phyloP scores from a whole-genome alignment of 805 yeast species.

The Candida saitoana region DNA sequence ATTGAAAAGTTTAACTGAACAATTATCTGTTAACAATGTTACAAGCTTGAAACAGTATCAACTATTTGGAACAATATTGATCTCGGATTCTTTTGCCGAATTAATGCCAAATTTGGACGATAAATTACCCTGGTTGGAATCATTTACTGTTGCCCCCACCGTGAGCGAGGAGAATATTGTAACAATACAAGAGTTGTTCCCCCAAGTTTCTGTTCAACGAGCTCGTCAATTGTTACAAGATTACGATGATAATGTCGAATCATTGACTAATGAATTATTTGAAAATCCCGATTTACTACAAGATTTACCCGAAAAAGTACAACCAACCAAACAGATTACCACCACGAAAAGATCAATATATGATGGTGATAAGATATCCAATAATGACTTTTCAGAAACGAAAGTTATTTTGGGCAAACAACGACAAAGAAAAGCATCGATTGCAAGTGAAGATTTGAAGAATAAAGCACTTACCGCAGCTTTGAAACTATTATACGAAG shows the following conservation, averaged over 20 bases:
- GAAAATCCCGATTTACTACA: constrained; percentile 52
- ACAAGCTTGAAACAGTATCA: constrained; percentile 48
- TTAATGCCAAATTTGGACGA: constrained; percentile 49
- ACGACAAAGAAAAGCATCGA: constrained; percentile 9
- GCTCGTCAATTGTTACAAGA: constrained; percentile 47
- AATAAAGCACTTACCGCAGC: constrained; percentile 60
- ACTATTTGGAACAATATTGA: constrained; percentile 49
- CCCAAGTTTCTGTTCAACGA: constrained; percentile 48
- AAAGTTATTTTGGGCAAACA: constrained; percentile 30
- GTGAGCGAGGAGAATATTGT: constrained; percentile 34
- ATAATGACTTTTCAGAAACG: constrained; percentile 21
- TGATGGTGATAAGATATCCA: constrained; percentile 27
- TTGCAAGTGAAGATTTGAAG: constrained; percentile 39
- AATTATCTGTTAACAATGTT: constrained; percentile 41
- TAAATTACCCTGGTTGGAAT: constrained; percentile 45
- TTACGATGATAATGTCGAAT: constrained; percentile 51
- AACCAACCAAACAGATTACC: constrained; percentile 1
- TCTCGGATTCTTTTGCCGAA: constrained; percentile 44
- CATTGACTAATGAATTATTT: constrained; percentile 53
- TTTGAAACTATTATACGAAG: constrained; percentile 57
- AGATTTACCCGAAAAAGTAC: constrained; percentile 6
- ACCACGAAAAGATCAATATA: constrained; percentile 13
- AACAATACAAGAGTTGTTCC: constrained; percentile 56
- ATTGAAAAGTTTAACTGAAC: constrained; percentile 38
- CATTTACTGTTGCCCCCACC: constrained; percentile 5